Evolutionary conservation across 495 filamentous ascomycete species (phyloP), one percentile per base, ranked within the genome.

Genomic region (Annulohypoxylon bovei): DNA sequence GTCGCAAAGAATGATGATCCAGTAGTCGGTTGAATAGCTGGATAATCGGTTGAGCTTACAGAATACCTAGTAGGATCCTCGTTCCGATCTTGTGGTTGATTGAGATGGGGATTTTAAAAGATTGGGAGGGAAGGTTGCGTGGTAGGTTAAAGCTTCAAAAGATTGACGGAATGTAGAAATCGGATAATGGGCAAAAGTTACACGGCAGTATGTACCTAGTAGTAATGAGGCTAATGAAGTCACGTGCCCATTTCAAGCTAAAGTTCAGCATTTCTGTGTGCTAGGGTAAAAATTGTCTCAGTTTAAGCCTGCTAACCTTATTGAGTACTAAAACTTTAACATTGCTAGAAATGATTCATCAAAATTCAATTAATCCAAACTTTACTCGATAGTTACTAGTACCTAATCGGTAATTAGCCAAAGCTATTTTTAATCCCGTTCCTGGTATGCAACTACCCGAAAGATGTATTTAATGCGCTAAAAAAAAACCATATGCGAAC

Each of bases 81-180:
- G 44, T 53, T 8, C 40, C 46, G 18, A 39, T 59, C 25, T 39
- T 6, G 46, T 27, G 18, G 27, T 25, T 28, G 22, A 23, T 64
- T n/a, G n/a, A 44, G 37, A 44, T 33, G 20, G n/a, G 12, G 16
- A 42, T 30, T 30, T 56, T 11, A 7, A 11, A 32, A 39, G 37
- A 20, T 32, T 20, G 22, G 2, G 32, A 54, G n/a, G 46, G 47
- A 69, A 57, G 11, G 58, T 62, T 68, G 42, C 4, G 22, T 23
- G 30, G n/a, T 35, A 37, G 18, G 16, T 49, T 50, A 49, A 35
- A 44, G 33, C n/a, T 60, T 9, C n/a, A n/a, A 33, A 42, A 42
- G 20, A 28, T 50, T 22, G 40, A 62, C 25, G 53, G 46, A 65
- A 63, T 46, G 53, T 57, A 56, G 49, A 47, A 59, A 52, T 50